These are phyloP conservation scores for Desmodesmus armatus DNA, from an alignment of 139 green algal genomes.

Conservation along the genomic window DNA sequence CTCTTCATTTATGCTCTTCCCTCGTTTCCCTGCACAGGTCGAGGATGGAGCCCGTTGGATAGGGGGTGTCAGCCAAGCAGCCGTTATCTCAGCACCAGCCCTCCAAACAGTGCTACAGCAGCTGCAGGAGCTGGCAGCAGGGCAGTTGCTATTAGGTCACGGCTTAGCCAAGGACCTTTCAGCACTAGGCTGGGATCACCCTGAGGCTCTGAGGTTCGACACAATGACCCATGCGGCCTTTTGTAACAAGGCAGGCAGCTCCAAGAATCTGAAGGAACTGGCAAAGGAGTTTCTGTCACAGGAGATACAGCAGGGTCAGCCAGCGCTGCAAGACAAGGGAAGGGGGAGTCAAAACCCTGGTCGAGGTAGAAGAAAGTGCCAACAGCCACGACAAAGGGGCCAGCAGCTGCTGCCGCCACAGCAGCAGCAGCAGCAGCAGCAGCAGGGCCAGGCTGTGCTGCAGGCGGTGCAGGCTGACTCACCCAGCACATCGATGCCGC, in stretches of 20 bases:
- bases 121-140: not conserved
- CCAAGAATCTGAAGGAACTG: conserved; percentile 7
- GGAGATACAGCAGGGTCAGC: conserved; percentile 30
- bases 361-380: too few species aligned
- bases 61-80: not conserved
- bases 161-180: conserved; percentile 38
- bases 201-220: not conserved
- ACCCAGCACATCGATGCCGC: not conserved
- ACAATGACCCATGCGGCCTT: conserved; percentile 32
- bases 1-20: not conserved
- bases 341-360: too few species aligned
- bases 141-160: conserved; percentile 22
- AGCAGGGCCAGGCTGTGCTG: not conserved
- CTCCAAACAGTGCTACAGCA: not conserved
- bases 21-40: not conserved
- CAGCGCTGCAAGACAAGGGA: too few species aligned
- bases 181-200: conserved; percentile 19
- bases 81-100: not conserved
- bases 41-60: not conserved
- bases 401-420: not conserved
- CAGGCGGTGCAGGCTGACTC: not conserved
- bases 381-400: not conserved
- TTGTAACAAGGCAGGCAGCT: conserved; percentile 23
- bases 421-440: not conserved
- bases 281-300: not conserved